Conservation (phyloP, 768 basidiomycete genomes). For the Mycena latifolia region DNA sequence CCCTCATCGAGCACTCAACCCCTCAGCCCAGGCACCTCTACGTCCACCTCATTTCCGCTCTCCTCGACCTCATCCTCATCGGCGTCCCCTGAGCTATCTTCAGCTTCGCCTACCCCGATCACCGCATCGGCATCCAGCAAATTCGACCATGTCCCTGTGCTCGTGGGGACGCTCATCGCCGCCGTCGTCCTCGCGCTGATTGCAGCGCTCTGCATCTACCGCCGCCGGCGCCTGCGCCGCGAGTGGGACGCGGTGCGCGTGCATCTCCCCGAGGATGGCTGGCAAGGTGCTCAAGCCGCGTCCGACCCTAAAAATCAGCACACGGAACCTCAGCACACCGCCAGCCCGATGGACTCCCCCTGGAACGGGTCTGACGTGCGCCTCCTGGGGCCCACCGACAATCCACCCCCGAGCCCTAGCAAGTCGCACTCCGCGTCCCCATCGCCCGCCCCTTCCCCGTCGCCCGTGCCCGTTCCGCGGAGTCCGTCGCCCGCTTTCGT, state of each 20-base stretch:
- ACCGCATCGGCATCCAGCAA: not conserved
- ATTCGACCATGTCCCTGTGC: not conserved
- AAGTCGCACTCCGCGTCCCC: too few species aligned
- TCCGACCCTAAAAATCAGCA: too few species aligned
- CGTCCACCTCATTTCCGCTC: not conserved
- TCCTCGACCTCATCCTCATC: not conserved
- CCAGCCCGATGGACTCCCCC: not conserved
- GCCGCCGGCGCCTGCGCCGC: not conserved
- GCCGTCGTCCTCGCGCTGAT: not conserved
- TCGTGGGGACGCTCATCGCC: not conserved
- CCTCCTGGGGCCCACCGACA: not conserved
- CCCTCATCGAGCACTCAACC: not conserved
- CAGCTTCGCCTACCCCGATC: not conserved
- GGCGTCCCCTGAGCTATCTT: not conserved
- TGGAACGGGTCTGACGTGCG: conserved; percentile 6
- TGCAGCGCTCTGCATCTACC: not conserved
- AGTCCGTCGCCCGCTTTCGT: too few species aligned
- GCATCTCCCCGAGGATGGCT: too few species aligned
- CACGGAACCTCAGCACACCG: too few species aligned
- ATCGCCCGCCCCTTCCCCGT: not conserved
- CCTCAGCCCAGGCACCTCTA: too few species aligned
- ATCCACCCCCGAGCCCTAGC: not conserved
- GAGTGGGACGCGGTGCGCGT: not conserved
- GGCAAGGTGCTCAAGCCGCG: too few species aligned
- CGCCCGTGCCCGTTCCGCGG: not conserved